These are phyloP conservation scores for Globisporangium parvum DNA, from an alignment of 352 stramenopile species.

Conservation along the genomic window DNA sequence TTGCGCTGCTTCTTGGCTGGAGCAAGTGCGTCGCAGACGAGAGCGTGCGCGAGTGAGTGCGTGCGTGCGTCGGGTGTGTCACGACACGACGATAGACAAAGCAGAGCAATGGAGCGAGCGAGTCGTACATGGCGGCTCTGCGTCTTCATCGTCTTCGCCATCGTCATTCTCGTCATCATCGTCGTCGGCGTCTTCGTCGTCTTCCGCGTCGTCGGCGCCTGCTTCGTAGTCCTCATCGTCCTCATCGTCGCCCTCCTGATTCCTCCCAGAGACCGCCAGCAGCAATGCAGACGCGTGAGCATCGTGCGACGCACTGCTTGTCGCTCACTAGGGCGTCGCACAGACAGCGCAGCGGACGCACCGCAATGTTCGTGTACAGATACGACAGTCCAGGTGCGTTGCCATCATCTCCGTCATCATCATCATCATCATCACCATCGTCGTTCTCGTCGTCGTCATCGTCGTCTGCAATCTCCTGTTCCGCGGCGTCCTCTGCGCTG, in stretches of 20 bases:
- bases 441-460: constrained; percentile 20
- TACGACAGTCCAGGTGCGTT: constrained; percentile 43
- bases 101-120: constrained; percentile 1
- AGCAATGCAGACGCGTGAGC: background rate
- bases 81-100: no score
- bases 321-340: no score
- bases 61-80: background rate
- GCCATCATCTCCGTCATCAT: background rate
- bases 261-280: background rate
- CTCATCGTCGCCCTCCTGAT: constrained; percentile 15
- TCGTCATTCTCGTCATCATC: constrained; percentile 14
- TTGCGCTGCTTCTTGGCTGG: no score
- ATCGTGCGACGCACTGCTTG: no score
- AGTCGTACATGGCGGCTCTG: constrained; percentile 39
- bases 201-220: constrained; percentile 32
- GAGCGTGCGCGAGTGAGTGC: background rate
- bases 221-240: constrained; percentile 41
- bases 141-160: constrained; percentile 18
- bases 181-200: constrained; percentile 22
- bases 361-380: constrained; percentile 65
- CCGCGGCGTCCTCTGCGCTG: constrained; percentile 10
- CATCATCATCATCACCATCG: no score
- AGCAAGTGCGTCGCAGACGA: no score
- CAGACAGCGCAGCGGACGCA: constrained; percentile 1
- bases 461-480: constrained; percentile 26